phyloP scores from a whole-genome alignment of 768 basidiomycete genomes.

The Glaciozyma martinii region DNA sequence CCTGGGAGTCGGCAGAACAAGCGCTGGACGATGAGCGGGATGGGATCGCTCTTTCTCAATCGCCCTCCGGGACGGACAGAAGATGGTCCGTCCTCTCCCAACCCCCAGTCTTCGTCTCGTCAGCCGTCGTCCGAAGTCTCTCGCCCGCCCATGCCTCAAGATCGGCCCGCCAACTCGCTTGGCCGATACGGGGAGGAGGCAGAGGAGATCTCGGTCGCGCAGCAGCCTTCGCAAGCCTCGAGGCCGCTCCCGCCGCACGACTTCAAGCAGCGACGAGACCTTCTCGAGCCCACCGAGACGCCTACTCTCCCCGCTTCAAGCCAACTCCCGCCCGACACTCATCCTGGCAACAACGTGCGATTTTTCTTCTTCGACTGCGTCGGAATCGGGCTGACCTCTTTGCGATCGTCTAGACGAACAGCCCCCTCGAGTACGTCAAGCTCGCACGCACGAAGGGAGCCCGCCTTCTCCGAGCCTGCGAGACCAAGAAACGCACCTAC shows the following conservation, averaged over 20 bases:
- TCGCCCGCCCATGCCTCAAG: neutral
- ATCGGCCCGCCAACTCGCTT: neutral
- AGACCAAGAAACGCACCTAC: conserved; percentile 88
- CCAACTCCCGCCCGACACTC: conserved; percentile 9
- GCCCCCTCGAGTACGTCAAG: conserved; percentile 85
- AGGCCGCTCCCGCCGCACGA: neutral
- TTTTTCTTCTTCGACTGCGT: neutral
- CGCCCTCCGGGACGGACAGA: neutral
- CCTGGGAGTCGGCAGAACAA: neutral
- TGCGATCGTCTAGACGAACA: conserved; percentile 34
- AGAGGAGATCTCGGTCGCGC: neutral
- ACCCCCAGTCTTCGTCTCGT: neutral
- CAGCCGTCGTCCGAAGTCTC: neutral
- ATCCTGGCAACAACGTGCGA: neutral
- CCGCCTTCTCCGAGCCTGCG: conserved; percentile 71
- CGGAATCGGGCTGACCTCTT: neutral
- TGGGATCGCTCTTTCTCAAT: conserved; percentile 3
- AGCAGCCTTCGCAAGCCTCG: neutral
- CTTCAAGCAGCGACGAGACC: conserved; percentile 1
- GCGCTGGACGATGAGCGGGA: conserved; percentile 20
- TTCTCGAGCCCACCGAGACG: neutral
- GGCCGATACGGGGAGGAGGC: neutral
- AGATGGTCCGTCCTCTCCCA: neutral
- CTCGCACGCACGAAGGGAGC: conserved; percentile 83
- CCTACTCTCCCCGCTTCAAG: conserved; percentile 2